phyloP scores from a whole-genome alignment of 768 basidiomycete species.

The Neoboletus magnificus region DNA sequence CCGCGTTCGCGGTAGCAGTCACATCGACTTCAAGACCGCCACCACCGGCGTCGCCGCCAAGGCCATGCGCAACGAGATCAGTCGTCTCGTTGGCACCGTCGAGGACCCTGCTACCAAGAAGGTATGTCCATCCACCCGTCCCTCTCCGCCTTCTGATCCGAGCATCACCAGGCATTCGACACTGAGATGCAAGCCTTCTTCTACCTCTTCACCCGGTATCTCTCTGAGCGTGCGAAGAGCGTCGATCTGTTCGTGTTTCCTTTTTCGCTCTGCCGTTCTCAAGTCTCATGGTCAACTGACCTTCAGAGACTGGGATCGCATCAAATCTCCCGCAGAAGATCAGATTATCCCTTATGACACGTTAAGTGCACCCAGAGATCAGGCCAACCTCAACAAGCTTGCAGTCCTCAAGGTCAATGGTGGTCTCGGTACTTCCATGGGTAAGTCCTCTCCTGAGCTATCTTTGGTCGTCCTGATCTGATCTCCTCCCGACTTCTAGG shows the following conservation, averaged over 20 bases:
- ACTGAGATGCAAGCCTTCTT: conserved; percentile 85
- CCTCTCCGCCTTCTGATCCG: conserved; percentile 15
- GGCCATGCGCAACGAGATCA: conserved; percentile 98
- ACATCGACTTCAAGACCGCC: conserved; percentile 98
- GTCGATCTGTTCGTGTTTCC: conserved; percentile 59
- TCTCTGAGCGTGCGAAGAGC: conserved; percentile 62
- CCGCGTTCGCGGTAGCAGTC: conserved; percentile 71
- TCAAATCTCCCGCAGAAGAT: conserved; percentile 62
- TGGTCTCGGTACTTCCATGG: conserved; percentile 67
- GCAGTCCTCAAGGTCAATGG: conserved; percentile 80
- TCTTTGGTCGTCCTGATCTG: conserved; percentile 1
- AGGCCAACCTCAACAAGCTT: conserved; percentile 58
- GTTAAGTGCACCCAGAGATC: conserved; percentile 44
- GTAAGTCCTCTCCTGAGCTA: conserved; percentile 21
- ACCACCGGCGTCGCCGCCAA: conserved; percentile 91
- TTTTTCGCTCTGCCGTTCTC: conserved; percentile 6
- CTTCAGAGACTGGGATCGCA: conserved; percentile 38
- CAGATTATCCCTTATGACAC: conserved; percentile 59
- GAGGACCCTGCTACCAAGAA: conserved; percentile 77
- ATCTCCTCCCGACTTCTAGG: conserved; percentile 29
- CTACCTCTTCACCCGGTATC: conserved; percentile 77
- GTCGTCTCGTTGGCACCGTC: conserved; percentile 85
- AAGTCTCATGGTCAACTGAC: neutral
- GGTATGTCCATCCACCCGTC: conserved; percentile 40
- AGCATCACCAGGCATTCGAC: conserved; percentile 56